phyloP scores from a whole-genome alignment of 306 rosid species.

The Cucurbita argyrosperma region DNA sequence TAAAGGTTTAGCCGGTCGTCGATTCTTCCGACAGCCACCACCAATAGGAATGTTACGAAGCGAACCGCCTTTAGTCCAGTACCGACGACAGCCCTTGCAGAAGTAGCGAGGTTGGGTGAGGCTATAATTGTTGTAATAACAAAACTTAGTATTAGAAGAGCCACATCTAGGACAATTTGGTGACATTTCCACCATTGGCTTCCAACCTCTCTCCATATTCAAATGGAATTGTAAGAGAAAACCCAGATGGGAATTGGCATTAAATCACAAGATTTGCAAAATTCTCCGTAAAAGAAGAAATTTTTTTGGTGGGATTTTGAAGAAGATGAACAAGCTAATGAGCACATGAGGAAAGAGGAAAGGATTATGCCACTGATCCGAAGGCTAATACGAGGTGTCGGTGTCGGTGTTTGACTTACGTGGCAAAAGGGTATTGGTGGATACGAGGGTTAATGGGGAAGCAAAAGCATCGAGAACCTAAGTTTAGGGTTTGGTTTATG shows the following conservation, averaged over 20 bases:
- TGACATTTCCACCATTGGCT: not conserved
- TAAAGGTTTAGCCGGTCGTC: not conserved
- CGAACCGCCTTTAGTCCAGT: slow-evolving; percentile 6
- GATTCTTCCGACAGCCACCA: not conserved
- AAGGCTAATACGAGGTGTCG: slow-evolving; percentile 44
- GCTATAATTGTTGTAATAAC: slow-evolving; percentile 5
- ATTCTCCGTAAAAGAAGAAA: not conserved
- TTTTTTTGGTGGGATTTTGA: not conserved
- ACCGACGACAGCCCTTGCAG: not conserved
- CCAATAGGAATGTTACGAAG: not conserved
- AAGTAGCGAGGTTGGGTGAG: slow-evolving; percentile 5
- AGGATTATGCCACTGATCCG: slow-evolving; percentile 21
- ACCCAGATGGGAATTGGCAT: not conserved
- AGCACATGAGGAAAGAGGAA: not conserved
- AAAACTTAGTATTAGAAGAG: slow-evolving; percentile 2
- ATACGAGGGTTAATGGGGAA: slow-evolving; percentile 33
- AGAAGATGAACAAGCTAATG: not conserved
- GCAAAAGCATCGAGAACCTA: slow-evolving; percentile 48
- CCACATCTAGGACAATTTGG: slow-evolving; percentile 9
- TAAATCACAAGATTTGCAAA: not conserved
- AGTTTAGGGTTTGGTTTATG: slow-evolving; percentile 20
- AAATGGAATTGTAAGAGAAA: not conserved
- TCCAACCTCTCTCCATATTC: slow-evolving; percentile 1
- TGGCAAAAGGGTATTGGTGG: slow-evolving; percentile 33
- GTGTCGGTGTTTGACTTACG: slow-evolving; percentile 54